These are phyloP conservation scores for Austroboletus eburneus DNA, from an alignment of 768 basidiomycete species.

Conservation along the genomic window DNA sequence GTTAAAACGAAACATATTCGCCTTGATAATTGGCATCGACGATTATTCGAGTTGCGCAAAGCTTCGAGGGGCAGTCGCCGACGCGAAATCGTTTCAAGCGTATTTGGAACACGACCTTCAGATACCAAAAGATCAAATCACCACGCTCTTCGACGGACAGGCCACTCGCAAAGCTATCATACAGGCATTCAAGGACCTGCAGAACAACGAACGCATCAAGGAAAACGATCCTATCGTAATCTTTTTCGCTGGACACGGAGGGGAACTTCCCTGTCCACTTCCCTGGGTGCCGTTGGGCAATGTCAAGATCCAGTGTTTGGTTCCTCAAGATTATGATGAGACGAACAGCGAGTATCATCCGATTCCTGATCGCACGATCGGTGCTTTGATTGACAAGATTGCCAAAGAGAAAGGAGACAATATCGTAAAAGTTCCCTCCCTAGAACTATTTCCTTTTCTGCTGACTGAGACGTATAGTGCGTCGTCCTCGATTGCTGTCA, in stretches of 20 bases:
- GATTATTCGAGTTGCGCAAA: neutral
- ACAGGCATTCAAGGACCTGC: neutral
- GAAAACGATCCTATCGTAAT: neutral
- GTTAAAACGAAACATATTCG: neutral
- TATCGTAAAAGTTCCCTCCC: constrained; percentile 32
- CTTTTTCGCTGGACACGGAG: neutral
- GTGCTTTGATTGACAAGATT: constrained; percentile 33
- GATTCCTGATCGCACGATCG: constrained; percentile 44
- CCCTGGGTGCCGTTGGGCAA: neutral
- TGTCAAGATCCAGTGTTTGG: constrained; percentile 18
- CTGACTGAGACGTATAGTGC: constrained; percentile 27
- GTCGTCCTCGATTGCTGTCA: constrained; percentile 46
- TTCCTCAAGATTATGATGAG: constrained; percentile 33
- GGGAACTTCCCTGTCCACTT: neutral
- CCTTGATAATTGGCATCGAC: neutral
- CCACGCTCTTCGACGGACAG: neutral
- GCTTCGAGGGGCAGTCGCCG: neutral
- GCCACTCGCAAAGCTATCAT: neutral
- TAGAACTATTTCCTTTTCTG: neutral
- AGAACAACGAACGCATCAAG: neutral
- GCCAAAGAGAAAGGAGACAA: constrained; percentile 40
- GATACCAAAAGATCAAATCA: neutral
- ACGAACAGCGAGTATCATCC: constrained; percentile 17
- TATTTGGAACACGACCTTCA: neutral
- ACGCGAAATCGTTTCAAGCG: neutral